Evolutionary conservation across 352 stramenopile genomes (phyloP).

Genomic region (Phytophthora chlamydospora): DNA sequence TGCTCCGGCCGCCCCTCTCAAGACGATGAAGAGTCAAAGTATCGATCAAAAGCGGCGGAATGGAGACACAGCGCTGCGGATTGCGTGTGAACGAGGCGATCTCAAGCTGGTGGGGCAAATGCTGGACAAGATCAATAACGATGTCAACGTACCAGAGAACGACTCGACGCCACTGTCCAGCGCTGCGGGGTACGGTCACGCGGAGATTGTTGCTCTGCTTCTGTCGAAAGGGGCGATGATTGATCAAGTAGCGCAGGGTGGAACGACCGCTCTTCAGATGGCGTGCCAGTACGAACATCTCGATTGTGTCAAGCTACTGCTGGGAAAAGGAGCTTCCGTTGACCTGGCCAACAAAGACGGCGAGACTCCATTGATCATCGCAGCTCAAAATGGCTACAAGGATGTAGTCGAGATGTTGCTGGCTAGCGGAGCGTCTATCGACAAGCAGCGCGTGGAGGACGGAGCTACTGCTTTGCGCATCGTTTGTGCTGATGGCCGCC

Average conservation of each 20-base stretch:
- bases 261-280: neutral
- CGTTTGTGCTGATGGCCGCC: neutral
- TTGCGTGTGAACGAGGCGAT: neutral
- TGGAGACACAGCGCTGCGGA: conserved; percentile 1
- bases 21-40: too few species aligned
- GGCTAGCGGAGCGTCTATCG: neutral
- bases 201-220: neutral
- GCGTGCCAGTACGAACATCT: neutral
- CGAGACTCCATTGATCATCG: neutral
- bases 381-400: neutral
- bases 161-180: neutral
- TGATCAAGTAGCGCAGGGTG: neutral
- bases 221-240: neutral
- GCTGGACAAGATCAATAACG: too few species aligned
- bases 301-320: neutral
- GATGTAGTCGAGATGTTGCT: neutral
- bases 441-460: neutral
- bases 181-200: neutral
- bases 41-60: conserved; percentile 5
- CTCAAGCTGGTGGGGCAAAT: neutral
- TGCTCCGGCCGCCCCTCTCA: too few species aligned
- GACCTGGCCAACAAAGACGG: neutral
- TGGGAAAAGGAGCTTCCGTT: neutral
- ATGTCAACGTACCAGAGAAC: neutral
- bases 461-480: too few species aligned